Evolutionary conservation across 805 yeast species (phyloP), one percentile per base, ranked within the genome.

Genomic region (Tetrapisispora fleetii): DNA sequence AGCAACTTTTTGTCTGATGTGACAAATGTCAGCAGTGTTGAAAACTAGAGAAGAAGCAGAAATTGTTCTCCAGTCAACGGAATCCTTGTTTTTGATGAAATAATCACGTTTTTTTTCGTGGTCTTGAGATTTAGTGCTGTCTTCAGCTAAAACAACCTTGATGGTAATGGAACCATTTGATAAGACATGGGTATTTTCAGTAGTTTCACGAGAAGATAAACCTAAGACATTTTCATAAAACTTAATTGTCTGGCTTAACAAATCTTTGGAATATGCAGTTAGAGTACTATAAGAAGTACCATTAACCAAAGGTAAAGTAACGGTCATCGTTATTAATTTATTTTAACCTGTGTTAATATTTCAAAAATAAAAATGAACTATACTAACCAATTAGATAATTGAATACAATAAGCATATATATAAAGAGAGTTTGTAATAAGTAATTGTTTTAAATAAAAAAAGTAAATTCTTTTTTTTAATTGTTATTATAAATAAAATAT

Each of bases 231-330:
- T 54, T 37, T 55, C 45, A 45, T 85, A 86, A 67, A 85, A 86
- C 33, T 65, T 62, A 39, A 78, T 63, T 16, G 87, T 69, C 33
- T 72, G 62, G 36, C 68, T 56, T 54, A 72, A 78, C 39, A 77
- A 61, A 9, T 58, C 62, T 22, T 64, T 59, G 48, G 73, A 75
- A 37, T 77, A 72, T 24, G 89, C 85, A 50, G 71, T 71, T 43
- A 78, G 67, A 33, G 73, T 67, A 49, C 76, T 68, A 57, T 72
- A 71, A 35, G 85, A 72, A 32, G 78, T 71, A 45, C 83, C 84
- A 62, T 79, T 80, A 52, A 80, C 74, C 36, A 59, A 47, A 17
- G 65, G 65, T 40, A 57, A 49, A 37, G 52, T 53, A 43, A 48
- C 58, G 44, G 62, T 55, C 64, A 58, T 58, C 21, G 35, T 40